Evolutionary conservation across 2,329 filamentous ascomycete genomes (phyloP).

Genomic region (Claviceps maximensis): DNA sequence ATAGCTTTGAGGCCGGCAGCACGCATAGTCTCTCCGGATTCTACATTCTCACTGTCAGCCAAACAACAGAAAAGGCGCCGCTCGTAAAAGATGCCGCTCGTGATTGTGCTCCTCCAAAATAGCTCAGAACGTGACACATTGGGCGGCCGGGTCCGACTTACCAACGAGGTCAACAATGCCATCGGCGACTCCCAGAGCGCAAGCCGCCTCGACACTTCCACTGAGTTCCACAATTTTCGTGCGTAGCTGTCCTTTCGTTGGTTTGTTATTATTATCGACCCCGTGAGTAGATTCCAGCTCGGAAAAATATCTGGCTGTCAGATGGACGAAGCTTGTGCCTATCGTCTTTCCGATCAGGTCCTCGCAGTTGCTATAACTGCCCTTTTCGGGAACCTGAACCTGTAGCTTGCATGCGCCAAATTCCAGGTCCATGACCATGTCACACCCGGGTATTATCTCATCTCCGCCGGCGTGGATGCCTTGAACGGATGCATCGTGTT

Average conservation of each 20-base stretch:
- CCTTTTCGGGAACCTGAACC: constrained; percentile 90
- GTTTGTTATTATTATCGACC: constrained; percentile 23
- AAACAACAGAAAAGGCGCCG: background rate
- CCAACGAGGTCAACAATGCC: constrained; percentile 96
- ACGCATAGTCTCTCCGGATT: constrained; percentile 97
- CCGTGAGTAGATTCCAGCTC: constrained; percentile 49
- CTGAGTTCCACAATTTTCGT: constrained; percentile 92
- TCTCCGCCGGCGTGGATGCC: constrained; percentile 34
- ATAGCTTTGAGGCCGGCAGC: constrained; percentile 89
- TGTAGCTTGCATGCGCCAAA: constrained; percentile 89
- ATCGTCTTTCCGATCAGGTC: constrained; percentile 87
- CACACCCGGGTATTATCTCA: constrained; percentile 46
- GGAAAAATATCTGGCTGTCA: constrained; percentile 74
- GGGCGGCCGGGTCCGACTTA: constrained; percentile 31
- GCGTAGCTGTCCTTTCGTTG: constrained; percentile 41
- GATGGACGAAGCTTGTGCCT: constrained; percentile 84
- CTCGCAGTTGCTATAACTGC: constrained; percentile 51
- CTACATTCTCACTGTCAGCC: constrained; percentile 29
- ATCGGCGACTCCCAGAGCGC: constrained; percentile 87
- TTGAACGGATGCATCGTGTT: constrained; percentile 61
- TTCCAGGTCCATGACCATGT: constrained; percentile 78
- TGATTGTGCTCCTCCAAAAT: background rate
- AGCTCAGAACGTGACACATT: too few species aligned
- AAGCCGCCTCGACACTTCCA: constrained; percentile 94
- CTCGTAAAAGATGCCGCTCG: background rate